phyloP scores from a whole-genome alignment of 306 rosid genomes.

The Luffa acutangula region DNA sequence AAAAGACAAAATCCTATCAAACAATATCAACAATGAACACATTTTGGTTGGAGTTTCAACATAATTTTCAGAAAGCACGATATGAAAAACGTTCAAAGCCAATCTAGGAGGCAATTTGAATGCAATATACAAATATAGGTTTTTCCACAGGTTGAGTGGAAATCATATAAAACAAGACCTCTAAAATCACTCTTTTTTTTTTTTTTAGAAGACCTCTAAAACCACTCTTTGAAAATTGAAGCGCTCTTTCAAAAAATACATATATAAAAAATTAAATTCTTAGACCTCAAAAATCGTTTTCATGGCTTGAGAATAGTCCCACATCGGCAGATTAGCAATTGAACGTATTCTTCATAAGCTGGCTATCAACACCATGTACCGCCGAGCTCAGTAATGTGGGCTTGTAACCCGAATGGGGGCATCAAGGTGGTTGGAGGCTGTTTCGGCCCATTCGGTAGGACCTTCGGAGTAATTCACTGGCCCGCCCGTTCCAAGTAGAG shows the following conservation, averaged over 20 bases:
- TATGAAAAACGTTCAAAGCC: no score
- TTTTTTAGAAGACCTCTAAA: no score
- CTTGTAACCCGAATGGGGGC: slow-evolving; percentile 11
- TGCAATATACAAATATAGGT: neutral
- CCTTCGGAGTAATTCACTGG: fast-evolving
- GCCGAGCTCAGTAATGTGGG: neutral
- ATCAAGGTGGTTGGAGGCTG: neutral
- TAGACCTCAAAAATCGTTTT: neutral
- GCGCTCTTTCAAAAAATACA: neutral
- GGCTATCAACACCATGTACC: fast-evolving
- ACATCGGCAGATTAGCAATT: neutral
- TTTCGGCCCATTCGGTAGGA: neutral
- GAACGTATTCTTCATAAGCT: neutral
- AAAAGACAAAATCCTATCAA: no score
- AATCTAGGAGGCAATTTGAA: neutral
- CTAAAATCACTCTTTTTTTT: no score
- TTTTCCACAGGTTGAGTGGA: neutral
- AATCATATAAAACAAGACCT: neutral
- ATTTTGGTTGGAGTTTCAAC: no score
- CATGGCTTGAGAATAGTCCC: neutral
- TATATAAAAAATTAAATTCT: neutral
- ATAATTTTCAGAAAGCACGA: no score
- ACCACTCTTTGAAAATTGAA: neutral
- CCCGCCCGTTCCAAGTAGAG: neutral
- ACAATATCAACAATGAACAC: no score